Conservation (phyloP, 768 basidiomycete genomes). For the Trametes coccinea region DNA sequence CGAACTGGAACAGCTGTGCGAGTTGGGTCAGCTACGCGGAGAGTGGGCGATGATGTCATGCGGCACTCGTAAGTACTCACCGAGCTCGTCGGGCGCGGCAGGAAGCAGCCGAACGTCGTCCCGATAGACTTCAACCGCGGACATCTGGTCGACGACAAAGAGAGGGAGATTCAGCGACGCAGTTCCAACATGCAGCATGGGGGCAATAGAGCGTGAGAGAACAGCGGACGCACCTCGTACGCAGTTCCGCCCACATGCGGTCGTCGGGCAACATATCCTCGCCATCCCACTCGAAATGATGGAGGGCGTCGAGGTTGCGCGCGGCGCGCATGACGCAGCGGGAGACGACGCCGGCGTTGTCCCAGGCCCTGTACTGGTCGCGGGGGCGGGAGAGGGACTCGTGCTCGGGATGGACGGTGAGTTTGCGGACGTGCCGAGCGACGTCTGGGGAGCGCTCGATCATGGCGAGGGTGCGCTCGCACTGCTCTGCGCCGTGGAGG, state of each 20-base stretch:
- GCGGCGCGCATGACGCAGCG: constrained; percentile 52
- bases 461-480: constrained; percentile 64
- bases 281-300: constrained; percentile 70
- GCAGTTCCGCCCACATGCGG: constrained; percentile 78
- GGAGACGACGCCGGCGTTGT: constrained; percentile 42
- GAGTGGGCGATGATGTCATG: constrained; percentile 7
- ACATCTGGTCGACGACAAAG: constrained; percentile 46
- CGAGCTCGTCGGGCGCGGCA: constrained; percentile 60
- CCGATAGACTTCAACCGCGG: constrained; percentile 63
- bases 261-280: constrained; percentile 62
- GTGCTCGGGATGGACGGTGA: constrained; percentile 48
- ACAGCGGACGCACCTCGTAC: constrained; percentile 63
- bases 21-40: background rate
- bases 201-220: background rate
- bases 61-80: constrained; percentile 46
- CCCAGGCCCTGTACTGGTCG: constrained; percentile 29
- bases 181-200: background rate
- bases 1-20: constrained; percentile 67
- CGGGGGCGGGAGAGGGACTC: constrained; percentile 1
- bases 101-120: constrained; percentile 58
- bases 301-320: constrained; percentile 58
- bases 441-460: constrained; percentile 53
- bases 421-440: constrained; percentile 66
- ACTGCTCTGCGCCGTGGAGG: constrained; percentile 59
- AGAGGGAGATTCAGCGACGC: background rate